Evolutionary conservation across 2,329 filamentous ascomycete species (phyloP).

Genomic region (Venturia carpophila): DNA sequence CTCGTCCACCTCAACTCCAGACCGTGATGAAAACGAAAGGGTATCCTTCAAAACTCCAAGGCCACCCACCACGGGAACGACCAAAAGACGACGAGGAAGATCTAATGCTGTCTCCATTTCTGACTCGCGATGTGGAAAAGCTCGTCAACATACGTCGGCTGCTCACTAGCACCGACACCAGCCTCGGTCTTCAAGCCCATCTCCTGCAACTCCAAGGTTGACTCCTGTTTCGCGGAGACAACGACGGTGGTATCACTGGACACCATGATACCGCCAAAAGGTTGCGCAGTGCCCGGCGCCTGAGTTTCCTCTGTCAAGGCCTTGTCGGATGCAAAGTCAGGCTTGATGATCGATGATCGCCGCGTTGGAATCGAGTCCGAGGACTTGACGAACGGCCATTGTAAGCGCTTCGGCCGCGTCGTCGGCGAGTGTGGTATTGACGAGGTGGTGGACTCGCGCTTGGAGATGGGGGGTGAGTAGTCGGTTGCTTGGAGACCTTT

Average conservation of each 20-base stretch:
- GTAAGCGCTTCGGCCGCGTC: not conserved
- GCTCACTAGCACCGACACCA: constrained; percentile 32
- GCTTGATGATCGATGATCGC: not conserved
- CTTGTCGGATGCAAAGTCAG: constrained; percentile 16
- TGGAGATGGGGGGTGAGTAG: constrained; percentile 17
- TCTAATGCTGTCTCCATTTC: constrained; percentile 21
- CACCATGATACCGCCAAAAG: constrained; percentile 35
- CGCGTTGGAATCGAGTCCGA: not conserved
- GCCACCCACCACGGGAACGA: not conserved
- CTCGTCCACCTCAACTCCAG: not conserved
- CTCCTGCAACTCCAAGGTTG: constrained; percentile 27
- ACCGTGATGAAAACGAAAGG: not conserved
- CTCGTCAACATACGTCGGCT: constrained; percentile 35
- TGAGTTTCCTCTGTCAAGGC: not conserved
- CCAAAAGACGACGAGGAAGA: not conserved
- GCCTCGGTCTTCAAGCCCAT: constrained; percentile 30
- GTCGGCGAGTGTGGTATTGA: not conserved
- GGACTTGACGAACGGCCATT: constrained; percentile 13
- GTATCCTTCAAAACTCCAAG: constrained; percentile 1
- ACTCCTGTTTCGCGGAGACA: constrained; percentile 21
- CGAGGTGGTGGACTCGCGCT: constrained; percentile 1
- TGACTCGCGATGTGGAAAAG: constrained; percentile 27
- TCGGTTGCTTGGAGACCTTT: constrained; percentile 19
- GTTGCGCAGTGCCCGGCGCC: constrained; percentile 3
- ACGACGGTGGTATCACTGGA: constrained; percentile 30